Base-by-base conservation (phyloP, 139 green algal genomes). In the Ostreobium quekettii region DNA sequence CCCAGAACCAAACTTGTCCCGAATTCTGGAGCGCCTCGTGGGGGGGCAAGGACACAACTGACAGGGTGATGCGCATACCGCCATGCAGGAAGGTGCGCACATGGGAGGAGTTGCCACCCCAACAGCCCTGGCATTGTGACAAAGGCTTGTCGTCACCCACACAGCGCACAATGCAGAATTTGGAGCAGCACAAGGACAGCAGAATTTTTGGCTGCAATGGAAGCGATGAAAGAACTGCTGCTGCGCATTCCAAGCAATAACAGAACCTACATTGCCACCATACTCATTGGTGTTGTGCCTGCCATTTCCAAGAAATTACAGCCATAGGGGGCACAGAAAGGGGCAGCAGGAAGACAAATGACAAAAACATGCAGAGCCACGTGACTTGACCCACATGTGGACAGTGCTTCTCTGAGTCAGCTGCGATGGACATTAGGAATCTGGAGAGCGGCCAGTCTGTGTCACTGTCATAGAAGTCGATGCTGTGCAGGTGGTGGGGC, bases 1-100 rank as follows among this genome's bases (percentile, higher is more conserved):
- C 58, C 89, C 89, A 95, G 66, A 90, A 71, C 87, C 87, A 95
- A 35, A 95, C 67, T 36, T 77, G 71, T 19, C 47, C 33, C 3
- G 29, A n/a, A n/a, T n/a, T 48, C 32, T 48, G 60, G n/a, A 68
- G 60, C n/a, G 47, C 19, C 38, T 32, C 15, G 36, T 47, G 22
- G 11, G 7, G 5, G 2, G 59, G 60, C 24, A 74, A 28, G 33
- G 42, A 47, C 4, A 73, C 53, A 24, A 82, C 71, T 24, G 78
- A 82, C 8, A 93, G 49, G 1, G 84, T 89, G 36, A 95, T 67
- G 47, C 83, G 78, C 28, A 71, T 69, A 42, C 60, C 42, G 24
- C 76, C 76, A 70, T 90, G 87, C 70, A 93, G 74, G 60, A 90
- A 92, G 7, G 72, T 85, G 37, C 80, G 68, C 39, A 88, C 75